Conservation (phyloP, 225 moss, liverwort and hornwort species). For the Antitrichia curtipendula region DNA sequence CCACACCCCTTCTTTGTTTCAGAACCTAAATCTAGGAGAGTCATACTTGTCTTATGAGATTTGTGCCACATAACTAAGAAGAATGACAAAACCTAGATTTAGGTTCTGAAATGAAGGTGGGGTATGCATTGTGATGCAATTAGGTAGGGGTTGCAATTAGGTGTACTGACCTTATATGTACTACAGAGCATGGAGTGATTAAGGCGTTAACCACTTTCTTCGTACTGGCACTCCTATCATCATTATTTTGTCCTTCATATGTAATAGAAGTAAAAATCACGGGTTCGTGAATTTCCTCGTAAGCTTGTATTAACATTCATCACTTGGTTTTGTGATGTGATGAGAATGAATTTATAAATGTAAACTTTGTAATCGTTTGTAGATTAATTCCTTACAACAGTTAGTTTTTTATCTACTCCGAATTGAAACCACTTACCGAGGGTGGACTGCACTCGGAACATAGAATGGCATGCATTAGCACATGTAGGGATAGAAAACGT, state of each 20-base stretch:
- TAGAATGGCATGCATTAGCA: neutral
- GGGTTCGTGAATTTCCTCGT: neutral
- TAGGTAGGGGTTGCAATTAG: neutral
- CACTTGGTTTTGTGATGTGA: neutral
- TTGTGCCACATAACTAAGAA: neutral
- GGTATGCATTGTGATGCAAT: neutral
- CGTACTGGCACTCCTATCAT: neutral
- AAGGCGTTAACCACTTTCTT: too few species aligned
- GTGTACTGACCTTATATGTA: neutral
- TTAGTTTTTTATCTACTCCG: neutral
- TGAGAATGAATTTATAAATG: neutral
- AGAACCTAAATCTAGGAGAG: neutral
- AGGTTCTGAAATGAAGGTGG: neutral
- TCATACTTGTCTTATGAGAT: neutral
- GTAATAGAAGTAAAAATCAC: neutral
- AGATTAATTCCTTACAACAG: too few species aligned
- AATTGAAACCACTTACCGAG: neutral
- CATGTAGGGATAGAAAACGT: neutral
- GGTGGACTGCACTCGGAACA: neutral
- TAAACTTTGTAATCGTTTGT: neutral
- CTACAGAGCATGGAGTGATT: neutral
- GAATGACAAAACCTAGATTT: neutral
- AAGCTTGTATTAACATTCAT: neutral
- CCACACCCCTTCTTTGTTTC: neutral
- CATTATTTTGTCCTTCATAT: neutral